phyloP scores from a whole-genome alignment of 106 monocot species.

The Narthecium ossifragum region DNA sequence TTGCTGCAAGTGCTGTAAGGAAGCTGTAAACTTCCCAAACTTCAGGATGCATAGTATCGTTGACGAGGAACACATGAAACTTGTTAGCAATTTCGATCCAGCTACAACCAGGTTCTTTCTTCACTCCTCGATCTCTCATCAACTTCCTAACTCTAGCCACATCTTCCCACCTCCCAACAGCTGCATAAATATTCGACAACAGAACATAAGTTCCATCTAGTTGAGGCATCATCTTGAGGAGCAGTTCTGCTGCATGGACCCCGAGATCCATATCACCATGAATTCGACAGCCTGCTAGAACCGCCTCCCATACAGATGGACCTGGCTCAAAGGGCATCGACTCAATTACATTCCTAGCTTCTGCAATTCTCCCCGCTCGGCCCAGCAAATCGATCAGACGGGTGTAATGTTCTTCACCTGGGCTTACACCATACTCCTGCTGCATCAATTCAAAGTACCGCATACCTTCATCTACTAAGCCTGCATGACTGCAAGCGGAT shows the following conservation, averaged over 20 bases:
- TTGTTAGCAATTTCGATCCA: slow-evolving; percentile 67
- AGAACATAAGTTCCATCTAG: slow-evolving; percentile 77
- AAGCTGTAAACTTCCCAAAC: slow-evolving; percentile 23
- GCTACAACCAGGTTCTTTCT: slow-evolving; percentile 81
- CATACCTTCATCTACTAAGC: slow-evolving; percentile 78
- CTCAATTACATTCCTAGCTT: slow-evolving; percentile 56
- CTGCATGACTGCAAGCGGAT: slow-evolving; percentile 87
- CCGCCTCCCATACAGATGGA: slow-evolving; percentile 77
- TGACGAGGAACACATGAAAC: slow-evolving; percentile 59
- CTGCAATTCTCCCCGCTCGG: slow-evolving; percentile 54
- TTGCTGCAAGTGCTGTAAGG: slow-evolving; percentile 37
- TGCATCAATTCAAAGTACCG: slow-evolving; percentile 80
- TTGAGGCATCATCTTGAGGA: slow-evolving; percentile 64
- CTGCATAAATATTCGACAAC: slow-evolving; percentile 73
- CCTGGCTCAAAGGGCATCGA: slow-evolving; percentile 72
- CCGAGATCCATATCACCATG: slow-evolving; percentile 63
- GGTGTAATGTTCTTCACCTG: slow-evolving; percentile 87
- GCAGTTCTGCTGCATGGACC: slow-evolving; percentile 60
- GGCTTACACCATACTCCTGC: slow-evolving; percentile 47
- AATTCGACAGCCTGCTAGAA: slow-evolving; percentile 65
- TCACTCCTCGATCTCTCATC: slow-evolving; percentile 79
- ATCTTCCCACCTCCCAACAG: slow-evolving; percentile 59
- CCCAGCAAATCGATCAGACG: slow-evolving; percentile 79
- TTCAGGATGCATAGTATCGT: slow-evolving; percentile 48
- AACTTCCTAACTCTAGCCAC: slow-evolving; percentile 76